Evolutionary conservation across 257 asterid species (phyloP).

Genomic region (Haberlea rhodopensis): DNA sequence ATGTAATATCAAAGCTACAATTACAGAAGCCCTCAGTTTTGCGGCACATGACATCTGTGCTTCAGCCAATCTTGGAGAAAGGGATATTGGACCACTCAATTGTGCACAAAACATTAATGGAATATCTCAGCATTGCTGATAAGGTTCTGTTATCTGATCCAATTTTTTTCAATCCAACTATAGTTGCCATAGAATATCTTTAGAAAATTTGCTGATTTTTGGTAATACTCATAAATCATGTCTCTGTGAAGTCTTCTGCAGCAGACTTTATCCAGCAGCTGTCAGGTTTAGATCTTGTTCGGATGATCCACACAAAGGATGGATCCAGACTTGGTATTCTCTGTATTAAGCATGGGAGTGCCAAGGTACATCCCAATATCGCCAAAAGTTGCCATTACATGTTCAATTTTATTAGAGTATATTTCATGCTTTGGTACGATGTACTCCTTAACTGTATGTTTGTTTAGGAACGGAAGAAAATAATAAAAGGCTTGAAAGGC

Average conservation of each 20-base stretch:
- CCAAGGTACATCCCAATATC: slow-evolving; percentile 57
- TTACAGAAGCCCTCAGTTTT: slow-evolving; percentile 67
- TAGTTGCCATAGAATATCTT: not conserved
- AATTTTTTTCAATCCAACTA: not conserved
- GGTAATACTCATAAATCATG: slow-evolving; percentile 36
- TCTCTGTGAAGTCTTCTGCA: slow-evolving; percentile 71
- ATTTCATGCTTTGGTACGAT: slow-evolving; percentile 8
- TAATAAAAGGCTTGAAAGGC: slow-evolving; percentile 82
- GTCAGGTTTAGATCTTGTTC: slow-evolving; percentile 61
- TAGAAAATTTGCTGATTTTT: not conserved
- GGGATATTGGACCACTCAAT: slow-evolving; percentile 93
- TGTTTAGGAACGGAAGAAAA: slow-evolving; percentile 85
- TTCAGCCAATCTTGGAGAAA: slow-evolving; percentile 86
- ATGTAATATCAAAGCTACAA: slow-evolving; percentile 71
- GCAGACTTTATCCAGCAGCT: slow-evolving; percentile 77
- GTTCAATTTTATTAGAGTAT: slow-evolving; percentile 11
- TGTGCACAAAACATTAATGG: slow-evolving; percentile 73
- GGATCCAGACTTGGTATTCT: slow-evolving; percentile 77
- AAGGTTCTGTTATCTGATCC: slow-evolving; percentile 43
- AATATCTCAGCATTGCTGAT: slow-evolving; percentile 71
- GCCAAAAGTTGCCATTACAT: not conserved
- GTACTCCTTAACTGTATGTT: slow-evolving; percentile 14
- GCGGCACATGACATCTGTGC: slow-evolving; percentile 81
- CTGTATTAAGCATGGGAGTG: slow-evolving; percentile 84
- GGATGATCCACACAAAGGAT: slow-evolving; percentile 85